Base-by-base conservation (phyloP, 1,284 basidiomycete genomes). In the Rhodotorula glutinis region DNA sequence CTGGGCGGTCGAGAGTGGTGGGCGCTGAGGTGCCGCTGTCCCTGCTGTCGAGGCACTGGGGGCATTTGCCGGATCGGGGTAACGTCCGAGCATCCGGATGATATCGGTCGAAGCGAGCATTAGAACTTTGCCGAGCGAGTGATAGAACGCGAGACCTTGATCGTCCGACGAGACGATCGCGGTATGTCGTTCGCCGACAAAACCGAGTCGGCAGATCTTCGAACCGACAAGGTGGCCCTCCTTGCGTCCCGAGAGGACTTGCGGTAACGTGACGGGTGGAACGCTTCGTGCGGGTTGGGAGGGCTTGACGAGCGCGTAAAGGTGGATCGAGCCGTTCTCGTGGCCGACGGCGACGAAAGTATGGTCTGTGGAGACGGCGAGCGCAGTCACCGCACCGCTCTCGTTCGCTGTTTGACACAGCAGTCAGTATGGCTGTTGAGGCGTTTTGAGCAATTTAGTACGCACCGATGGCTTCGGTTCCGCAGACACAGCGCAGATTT, bases 91-190 rank as follows among this genome's bases (percentile, higher is more conserved):
- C 68, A 99, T 91, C 21, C 96, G 87, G 46, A 98, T 85, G 17
- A 92, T 92, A 77, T 99, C 96, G 52, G 90, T 89, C 14, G 93
- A 94, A 62, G 96, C 92, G 21, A 99, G 89, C 69, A 97, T 97
- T 25, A 98, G 83, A 11, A 98, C 89, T 76, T 92, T 94, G 25
- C 96, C 94, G 3, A 99, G 82, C 61, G 89, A 91, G 79, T 98
- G 95, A 78, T 92, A 98, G 80, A 99, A 98, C 0, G 92, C 90
- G 7, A 98, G 83, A 0, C 96, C 96, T 69, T 86, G 82, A 67
- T 94, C 90, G 77, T 98, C 96, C 1, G 92, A 91, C 16, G 89
- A 90, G 46, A 98, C 87, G 59, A 98, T 85, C 3, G 92, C 93
- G 1, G 96, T 98, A 76, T 97, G 95, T 47, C 95, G 84, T 23